phyloP scores from a whole-genome alignment of 257 asterid genomes.

The Petunia secreta region DNA sequence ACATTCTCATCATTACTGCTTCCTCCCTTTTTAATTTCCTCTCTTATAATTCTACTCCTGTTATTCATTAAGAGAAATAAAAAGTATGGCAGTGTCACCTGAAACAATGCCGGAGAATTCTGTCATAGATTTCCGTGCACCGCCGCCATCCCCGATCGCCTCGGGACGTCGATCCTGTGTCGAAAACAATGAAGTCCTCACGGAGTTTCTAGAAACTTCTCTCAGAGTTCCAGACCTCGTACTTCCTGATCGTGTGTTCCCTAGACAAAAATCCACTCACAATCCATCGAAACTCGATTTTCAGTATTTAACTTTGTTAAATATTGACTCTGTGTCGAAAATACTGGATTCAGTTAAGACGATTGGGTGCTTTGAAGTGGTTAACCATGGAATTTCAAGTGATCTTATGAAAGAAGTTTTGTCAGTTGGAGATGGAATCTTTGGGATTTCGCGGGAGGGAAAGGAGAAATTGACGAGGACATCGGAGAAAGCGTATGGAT shows the following conservation, averaged over 20 bases:
- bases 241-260: slow-evolving; percentile 74
- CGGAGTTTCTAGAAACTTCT: slow-evolving; percentile 68
- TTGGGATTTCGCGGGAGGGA: slow-evolving; percentile 56
- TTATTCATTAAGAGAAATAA: slow-evolving; percentile 7
- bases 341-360: slow-evolving; percentile 46
- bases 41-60: neutral
- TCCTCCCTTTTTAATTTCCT: slow-evolving; percentile 33
- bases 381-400: slow-evolving; percentile 66
- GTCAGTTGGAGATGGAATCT: slow-evolving; percentile 56
- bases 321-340: slow-evolving; percentile 29
- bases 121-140: slow-evolving; percentile 76
- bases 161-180: slow-evolving; percentile 62
- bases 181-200: too few species aligned
- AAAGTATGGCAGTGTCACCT: slow-evolving; percentile 51
- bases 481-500: slow-evolving; percentile 62
- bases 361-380: slow-evolving; percentile 72
- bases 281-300: slow-evolving; percentile 62
- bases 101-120: slow-evolving; percentile 44
- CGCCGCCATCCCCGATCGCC: slow-evolving; percentile 93
- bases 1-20: slow-evolving; percentile 85
- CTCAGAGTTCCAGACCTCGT: slow-evolving; percentile 74
- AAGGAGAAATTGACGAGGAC: slow-evolving; percentile 52
- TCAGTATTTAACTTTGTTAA: slow-evolving; percentile 32
- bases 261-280: slow-evolving; percentile 55
- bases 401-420: slow-evolving; percentile 56